Conservation (phyloP, 2,329 filamentous ascomycete genomes). For the Fusarium subglutinans region DNA sequence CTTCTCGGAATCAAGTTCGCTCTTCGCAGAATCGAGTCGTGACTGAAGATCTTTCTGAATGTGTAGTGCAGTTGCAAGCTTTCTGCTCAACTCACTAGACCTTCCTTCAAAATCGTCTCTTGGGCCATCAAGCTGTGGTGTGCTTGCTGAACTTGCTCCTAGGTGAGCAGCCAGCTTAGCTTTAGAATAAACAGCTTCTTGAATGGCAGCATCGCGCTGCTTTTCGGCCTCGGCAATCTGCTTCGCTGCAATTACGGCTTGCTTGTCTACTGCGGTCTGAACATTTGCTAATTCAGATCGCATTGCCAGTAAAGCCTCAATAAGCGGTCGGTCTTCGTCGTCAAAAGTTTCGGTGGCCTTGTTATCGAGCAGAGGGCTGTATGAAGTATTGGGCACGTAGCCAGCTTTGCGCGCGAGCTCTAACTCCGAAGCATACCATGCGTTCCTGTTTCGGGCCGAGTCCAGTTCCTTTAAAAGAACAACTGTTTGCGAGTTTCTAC, state of each 20-base stretch:
- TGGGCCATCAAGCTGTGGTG: conserved; percentile 67
- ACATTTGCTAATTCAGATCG: conserved; percentile 88
- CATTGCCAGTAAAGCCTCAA: conserved; percentile 94
- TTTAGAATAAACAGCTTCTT: conserved; percentile 94
- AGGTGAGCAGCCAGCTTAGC: conserved; percentile 85
- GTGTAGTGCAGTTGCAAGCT: conserved; percentile 83
- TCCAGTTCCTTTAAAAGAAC: conserved; percentile 89
- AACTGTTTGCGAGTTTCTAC: conserved; percentile 72
- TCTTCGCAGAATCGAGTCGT: conserved; percentile 73
- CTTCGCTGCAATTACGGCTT: conserved; percentile 84
- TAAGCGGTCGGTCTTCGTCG: conserved; percentile 89
- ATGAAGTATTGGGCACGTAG: conserved; percentile 77
- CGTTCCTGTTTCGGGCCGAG: conserved; percentile 83
- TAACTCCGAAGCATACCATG: conserved; percentile 96
- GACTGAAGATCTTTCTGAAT: conserved; percentile 82
- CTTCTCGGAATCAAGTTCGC: conserved; percentile 83
- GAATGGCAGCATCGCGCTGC: conserved; percentile 92
- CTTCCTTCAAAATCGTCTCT: conserved; percentile 65
- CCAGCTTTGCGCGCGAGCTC: conserved; percentile 91
- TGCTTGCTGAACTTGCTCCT: conserved; percentile 70
- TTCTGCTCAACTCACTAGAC: conserved; percentile 78
- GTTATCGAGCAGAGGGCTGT: conserved; percentile 79
- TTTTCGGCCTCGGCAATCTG: conserved; percentile 94
- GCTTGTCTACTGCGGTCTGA: conserved; percentile 87
- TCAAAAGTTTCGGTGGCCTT: conserved; percentile 81